Evolutionary conservation across 306 rosid genomes (phyloP).

Genomic region (Quercus cerris): DNA sequence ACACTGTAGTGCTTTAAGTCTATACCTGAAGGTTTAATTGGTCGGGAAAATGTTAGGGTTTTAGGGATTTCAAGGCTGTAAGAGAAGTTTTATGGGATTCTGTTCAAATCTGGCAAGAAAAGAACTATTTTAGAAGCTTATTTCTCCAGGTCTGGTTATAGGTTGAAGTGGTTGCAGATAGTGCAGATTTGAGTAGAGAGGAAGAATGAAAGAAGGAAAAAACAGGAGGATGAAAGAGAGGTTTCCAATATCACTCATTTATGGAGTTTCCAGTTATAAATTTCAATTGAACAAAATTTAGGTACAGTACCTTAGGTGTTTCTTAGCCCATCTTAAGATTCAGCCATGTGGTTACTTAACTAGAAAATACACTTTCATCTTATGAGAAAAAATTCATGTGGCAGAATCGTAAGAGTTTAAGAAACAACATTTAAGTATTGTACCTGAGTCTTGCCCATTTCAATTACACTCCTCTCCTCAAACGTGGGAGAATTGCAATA

Average conservation of each 20-base stretch:
- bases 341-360: too few relatives aligned
- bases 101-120: neutral
- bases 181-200: neutral
- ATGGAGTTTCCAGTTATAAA: neutral
- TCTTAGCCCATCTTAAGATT: too few relatives aligned
- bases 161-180: neutral
- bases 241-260: neutral
- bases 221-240: neutral
- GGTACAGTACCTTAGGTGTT: too few relatives aligned
- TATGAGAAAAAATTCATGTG: too few relatives aligned
- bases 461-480: neutral
- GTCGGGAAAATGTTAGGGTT: neutral
- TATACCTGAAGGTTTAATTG: neutral
- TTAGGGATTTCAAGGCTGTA: neutral
- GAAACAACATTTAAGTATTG: too few relatives aligned
- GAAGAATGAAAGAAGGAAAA: neutral
- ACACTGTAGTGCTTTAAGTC: too few relatives aligned
- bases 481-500: neutral
- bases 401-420: too few relatives aligned
- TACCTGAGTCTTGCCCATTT: too few relatives aligned
- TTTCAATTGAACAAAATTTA: neutral
- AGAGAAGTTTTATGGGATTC: neutral
- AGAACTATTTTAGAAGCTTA: neutral
- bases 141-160: neutral
- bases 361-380: too few relatives aligned